Conservation (phyloP, 2,329 filamentous ascomycete genomes). For the Pseudocercospora crystallina region DNA sequence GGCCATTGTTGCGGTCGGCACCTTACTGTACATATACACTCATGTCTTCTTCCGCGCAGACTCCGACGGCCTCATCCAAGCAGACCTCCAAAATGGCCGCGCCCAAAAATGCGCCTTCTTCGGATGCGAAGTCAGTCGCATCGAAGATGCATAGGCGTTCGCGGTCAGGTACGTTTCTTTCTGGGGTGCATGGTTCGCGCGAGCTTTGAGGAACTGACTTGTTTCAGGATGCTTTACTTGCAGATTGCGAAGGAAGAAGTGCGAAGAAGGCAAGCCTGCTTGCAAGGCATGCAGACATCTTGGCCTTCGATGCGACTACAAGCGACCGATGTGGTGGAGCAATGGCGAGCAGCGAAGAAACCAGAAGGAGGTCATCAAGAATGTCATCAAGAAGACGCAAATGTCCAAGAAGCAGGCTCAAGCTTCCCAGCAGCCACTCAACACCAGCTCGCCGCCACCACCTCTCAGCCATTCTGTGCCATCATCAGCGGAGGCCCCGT, state of each 20-base stretch:
- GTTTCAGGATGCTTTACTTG: constrained; percentile 66
- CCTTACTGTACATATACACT: constrained; percentile 42
- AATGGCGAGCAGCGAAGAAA: constrained; percentile 81
- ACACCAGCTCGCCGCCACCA: constrained; percentile 67
- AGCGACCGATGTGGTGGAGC: constrained; percentile 95
- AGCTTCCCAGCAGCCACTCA: constrained; percentile 43
- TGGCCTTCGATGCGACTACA: constrained; percentile 89
- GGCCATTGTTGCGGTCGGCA: constrained; percentile 31
- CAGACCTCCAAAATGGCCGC: constrained; percentile 49
- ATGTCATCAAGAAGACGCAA: constrained; percentile 96
- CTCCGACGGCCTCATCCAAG: constrained; percentile 41
- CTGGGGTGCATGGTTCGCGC: constrained; percentile 35
- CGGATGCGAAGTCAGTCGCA: constrained; percentile 61
- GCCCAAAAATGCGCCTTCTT: constrained; percentile 45
- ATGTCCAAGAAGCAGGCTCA: constrained; percentile 71
- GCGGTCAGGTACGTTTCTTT: constrained; percentile 74
- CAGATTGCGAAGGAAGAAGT: constrained; percentile 67
- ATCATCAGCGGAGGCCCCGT: constrained; percentile 64
- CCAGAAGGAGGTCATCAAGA: constrained; percentile 95
- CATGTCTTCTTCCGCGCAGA: constrained; percentile 48
- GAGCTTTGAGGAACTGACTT: constrained; percentile 33
- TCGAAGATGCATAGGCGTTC: constrained; percentile 91
- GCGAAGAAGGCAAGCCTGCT: constrained; percentile 64
- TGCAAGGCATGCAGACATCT: constrained; percentile 69
- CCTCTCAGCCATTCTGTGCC: constrained; percentile 72